Evolutionary conservation across 2,329 filamentous ascomycete species (phyloP).

Genomic region (Alternaria incomplexa): DNA sequence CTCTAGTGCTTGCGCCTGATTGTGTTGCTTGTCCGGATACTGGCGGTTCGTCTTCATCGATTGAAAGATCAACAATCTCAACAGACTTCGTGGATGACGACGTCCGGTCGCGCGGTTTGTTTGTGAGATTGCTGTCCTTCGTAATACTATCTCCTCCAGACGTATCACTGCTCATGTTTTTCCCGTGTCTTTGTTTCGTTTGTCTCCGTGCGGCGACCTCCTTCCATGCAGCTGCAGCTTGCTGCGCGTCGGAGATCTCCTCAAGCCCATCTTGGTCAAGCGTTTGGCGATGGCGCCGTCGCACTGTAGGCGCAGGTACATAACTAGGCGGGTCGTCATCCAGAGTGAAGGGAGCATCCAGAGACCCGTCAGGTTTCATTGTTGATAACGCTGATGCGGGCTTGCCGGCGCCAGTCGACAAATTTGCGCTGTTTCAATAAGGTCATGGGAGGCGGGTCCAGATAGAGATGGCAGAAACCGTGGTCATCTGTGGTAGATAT

Average conservation of each 20-base stretch:
- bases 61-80: conserved; percentile 2
- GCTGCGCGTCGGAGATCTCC: not conserved
- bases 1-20: not conserved
- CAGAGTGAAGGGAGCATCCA: conserved; percentile 7
- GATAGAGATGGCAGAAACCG: not conserved
- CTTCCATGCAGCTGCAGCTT: conserved; percentile 4
- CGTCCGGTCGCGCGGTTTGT: not conserved
- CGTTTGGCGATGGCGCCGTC: not conserved
- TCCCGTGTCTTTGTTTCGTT: not conserved
- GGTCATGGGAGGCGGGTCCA: not conserved
- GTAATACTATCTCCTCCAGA: not conserved
- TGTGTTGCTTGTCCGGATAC: not conserved
- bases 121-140: not conserved
- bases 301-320: not conserved
- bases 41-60: not conserved
- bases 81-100: not conserved
- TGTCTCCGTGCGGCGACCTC: conserved; percentile 1
- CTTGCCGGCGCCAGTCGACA: not conserved
- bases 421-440: not conserved
- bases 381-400: not conserved
- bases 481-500: not conserved
- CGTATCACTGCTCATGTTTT: not conserved
- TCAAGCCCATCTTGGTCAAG: conserved; percentile 9
- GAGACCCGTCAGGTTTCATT: conserved; percentile 8
- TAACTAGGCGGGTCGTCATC: not conserved